Conservation (phyloP, 2,329 filamentous ascomycete genomes). For the Amphichorda felina region DNA sequence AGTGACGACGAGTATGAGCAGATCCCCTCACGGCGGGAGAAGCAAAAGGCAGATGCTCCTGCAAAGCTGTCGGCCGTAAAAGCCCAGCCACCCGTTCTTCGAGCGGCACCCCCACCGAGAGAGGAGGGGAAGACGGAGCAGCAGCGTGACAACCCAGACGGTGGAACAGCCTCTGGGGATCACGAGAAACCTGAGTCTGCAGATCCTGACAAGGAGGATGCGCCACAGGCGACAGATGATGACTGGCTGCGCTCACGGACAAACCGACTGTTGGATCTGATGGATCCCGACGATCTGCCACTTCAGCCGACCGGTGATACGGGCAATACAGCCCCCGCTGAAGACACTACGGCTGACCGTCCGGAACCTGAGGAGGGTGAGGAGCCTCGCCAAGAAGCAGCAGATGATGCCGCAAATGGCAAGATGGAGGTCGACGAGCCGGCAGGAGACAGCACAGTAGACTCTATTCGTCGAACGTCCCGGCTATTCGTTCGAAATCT, state of each 20-base stretch:
- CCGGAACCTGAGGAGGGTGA: conserved; percentile 4
- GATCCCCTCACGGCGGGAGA: conserved; percentile 40
- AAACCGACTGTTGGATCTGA: conserved; percentile 71
- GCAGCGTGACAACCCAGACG: conserved; percentile 1
- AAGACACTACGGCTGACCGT: neutral
- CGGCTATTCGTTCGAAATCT: conserved; percentile 86
- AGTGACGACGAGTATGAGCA: conserved; percentile 69
- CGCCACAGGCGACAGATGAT: conserved; percentile 52
- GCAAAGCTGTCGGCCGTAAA: conserved; percentile 9
- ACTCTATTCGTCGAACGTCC: conserved; percentile 58
- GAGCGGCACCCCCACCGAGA: neutral
- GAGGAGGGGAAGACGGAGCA: neutral
- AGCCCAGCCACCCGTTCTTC: conserved; percentile 3
- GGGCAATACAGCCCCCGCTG: neutral
- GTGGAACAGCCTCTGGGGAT: conserved; percentile 4
- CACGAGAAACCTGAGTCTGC: neutral
- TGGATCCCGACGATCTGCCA: conserved; percentile 56
- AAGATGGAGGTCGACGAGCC: neutral
- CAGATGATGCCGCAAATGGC: neutral
- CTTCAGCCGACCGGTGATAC: neutral
- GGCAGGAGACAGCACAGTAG: conserved; percentile 22
- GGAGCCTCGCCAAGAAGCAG: conserved; percentile 2
- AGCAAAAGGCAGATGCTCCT: conserved; percentile 24
- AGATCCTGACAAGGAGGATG: conserved; percentile 8
- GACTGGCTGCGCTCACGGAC: conserved; percentile 91